phyloP scores from a whole-genome alignment of 2,329 filamentous ascomycete species.

The Mollisia scopiformis region DNA sequence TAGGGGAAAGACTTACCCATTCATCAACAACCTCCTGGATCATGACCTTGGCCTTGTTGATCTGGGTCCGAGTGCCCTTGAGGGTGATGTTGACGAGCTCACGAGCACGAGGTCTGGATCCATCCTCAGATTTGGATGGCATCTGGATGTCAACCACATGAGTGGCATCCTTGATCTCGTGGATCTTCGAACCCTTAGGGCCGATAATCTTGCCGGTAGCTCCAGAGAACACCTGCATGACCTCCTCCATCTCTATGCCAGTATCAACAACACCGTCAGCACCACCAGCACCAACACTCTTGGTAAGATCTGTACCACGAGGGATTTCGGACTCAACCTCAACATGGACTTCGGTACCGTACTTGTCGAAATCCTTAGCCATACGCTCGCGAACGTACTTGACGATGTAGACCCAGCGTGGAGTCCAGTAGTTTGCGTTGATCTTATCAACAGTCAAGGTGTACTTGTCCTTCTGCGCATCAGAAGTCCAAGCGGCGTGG shows the following conservation, averaged over 20 bases:
- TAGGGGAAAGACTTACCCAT: constrained; percentile 10
- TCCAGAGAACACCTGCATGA: constrained; percentile 7
- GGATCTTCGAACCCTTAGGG: constrained; percentile 11
- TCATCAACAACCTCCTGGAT: constrained; percentile 15
- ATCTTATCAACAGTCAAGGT: constrained; percentile 4
- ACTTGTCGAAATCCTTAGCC: constrained; percentile 4
- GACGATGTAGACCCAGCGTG: constrained; percentile 16
- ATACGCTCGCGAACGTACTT: constrained; percentile 7
- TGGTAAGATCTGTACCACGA: not conserved
- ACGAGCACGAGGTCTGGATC: constrained; percentile 3
- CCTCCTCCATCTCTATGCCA: not conserved
- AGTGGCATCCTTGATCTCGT: not conserved
- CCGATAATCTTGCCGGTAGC: constrained; percentile 12
- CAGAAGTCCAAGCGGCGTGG: constrained; percentile 1
- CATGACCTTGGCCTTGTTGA: constrained; percentile 7
- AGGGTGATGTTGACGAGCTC: constrained; percentile 7
- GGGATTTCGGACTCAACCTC: constrained; percentile 2
- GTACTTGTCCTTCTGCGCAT: constrained; percentile 11
- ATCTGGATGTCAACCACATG: constrained; percentile 14
- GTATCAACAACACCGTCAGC: not conserved
- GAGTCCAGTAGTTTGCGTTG: constrained; percentile 14
- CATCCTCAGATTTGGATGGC: constrained; percentile 10
- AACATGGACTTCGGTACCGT: not conserved
- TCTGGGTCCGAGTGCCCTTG: constrained; percentile 2
- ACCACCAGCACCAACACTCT: too few relatives aligned